Percentiles rank a stretch among this genome's conserved stretches.
Evolutionary conservation across 129 eudicot genomes (phyloP).

Genomic region (Artemisia tridentata): DNA sequence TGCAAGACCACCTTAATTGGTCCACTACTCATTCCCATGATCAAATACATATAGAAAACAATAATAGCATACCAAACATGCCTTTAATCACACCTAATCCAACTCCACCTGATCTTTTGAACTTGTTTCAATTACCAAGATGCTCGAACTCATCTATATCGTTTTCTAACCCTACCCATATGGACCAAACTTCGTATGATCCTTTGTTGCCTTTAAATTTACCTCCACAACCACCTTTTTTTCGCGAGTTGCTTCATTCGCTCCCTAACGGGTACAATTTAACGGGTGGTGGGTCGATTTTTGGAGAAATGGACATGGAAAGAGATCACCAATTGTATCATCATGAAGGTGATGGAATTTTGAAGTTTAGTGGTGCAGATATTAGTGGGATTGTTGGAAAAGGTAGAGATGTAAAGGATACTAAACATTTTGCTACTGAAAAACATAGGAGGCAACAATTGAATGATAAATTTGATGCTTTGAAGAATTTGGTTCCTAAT

Average conservation of each 20-base stretch:
- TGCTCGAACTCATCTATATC: conserved; percentile 55
- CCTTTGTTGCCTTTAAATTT: conserved; percentile 66
- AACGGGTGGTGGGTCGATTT: conserved; percentile 40
- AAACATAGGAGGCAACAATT: conserved; percentile 67
- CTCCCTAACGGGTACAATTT: conserved; percentile 52
- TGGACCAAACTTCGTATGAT: conserved; percentile 43
- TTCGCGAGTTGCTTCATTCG: conserved; percentile 70
- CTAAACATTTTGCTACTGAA: conserved; percentile 79
- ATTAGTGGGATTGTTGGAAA: conserved; percentile 44
- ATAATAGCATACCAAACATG: conserved; percentile 29
- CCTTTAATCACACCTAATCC: conserved; percentile 37
- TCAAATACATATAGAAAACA: conserved; percentile 30
- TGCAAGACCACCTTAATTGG: conserved; percentile 27
- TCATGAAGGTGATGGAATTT: conserved; percentile 68
- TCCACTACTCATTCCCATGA: conserved; percentile 27
- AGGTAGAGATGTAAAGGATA: conserved; percentile 38
- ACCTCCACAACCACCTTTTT: conserved; percentile 76
- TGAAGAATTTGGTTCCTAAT: conserved; percentile 63
- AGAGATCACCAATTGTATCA: conserved; percentile 51
- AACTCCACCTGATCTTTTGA: conserved; percentile 67
- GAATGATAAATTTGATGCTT: conserved; percentile 57
- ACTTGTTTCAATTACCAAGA: conserved; percentile 57
- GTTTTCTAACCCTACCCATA: conserved; percentile 36
- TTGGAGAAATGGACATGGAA: conserved; percentile 57
- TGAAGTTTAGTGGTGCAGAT: conserved; percentile 48